phyloP scores from a whole-genome alignment of 2,329 filamentous ascomycete genomes.

The Hypoxylon sp. region DNA sequence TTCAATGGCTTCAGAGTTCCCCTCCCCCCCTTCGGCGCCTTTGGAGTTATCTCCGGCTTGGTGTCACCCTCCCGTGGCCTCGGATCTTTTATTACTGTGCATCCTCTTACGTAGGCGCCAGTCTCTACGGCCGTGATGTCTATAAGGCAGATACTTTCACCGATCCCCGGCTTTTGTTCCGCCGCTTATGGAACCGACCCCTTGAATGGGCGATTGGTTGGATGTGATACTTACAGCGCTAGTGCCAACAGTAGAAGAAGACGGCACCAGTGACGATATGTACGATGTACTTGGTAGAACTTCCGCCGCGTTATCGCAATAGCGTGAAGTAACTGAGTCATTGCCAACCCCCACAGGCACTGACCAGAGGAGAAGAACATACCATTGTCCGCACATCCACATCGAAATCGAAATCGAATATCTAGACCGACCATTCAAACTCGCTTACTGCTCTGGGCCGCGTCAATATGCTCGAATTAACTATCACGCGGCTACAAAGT shows the following conservation, averaged over 20 bases:
- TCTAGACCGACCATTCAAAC: background rate
- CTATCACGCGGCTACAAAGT: background rate
- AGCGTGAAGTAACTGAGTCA: background rate
- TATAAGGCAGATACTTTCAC: background rate
- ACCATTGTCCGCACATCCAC: no score
- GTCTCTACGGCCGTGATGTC: background rate
- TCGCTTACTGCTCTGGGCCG: no score
- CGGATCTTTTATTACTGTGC: background rate
- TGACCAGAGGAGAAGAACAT: background rate
- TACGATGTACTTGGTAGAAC: no score
- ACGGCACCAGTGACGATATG: no score
- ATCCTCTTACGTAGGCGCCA: background rate
- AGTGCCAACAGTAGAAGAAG: background rate
- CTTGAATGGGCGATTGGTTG: no score
- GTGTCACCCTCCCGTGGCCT: background rate
- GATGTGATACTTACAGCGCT: background rate
- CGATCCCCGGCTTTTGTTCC: no score
- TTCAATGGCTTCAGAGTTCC: no score
- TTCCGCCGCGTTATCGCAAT: background rate
- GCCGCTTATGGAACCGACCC: no score
- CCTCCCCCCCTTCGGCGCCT: no score
- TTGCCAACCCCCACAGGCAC: no score
- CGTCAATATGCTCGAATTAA: background rate
- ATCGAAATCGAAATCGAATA: background rate
- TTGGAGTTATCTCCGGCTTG: no score